phyloP scores from a whole-genome alignment of 305 asterid genomes.

The Fraxinus xanthoxyloides region DNA sequence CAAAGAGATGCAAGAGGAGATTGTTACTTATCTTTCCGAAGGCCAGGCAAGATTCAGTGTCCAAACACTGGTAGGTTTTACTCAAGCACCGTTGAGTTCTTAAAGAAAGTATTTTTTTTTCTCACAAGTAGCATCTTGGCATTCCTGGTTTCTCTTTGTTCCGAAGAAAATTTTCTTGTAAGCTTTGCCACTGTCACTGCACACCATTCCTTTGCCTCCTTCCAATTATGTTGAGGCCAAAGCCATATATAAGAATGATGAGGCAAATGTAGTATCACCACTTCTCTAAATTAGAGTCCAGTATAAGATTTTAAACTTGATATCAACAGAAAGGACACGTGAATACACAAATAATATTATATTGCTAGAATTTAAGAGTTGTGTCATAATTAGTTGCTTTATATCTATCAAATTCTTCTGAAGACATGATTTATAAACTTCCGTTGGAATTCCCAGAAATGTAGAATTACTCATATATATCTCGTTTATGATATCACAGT shows the following conservation, averaged over 20 bases:
- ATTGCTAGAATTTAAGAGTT: not conserved
- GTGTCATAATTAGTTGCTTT: not conserved
- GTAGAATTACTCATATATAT: not conserved
- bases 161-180: not conserved
- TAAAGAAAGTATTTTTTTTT: not conserved
- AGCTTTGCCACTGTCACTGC: not conserved
- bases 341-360: not conserved
- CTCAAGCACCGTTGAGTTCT: constrained; percentile 7
- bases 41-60: constrained; percentile 72
- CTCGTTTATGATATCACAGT: not conserved
- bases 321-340: not conserved
- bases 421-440: not conserved
- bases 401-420: not conserved
- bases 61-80: constrained; percentile 63
- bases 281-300: not conserved
- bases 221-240: not conserved
- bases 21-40: constrained; percentile 58
- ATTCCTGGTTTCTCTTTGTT: not conserved
- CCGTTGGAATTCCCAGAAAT: not conserved
- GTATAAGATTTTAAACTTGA: not conserved
- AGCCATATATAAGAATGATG: not conserved
- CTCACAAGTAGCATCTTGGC: not conserved
- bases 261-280: not conserved
- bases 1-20: constrained; percentile 84
- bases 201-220: not conserved